phyloP scores from a whole-genome alignment of 805 yeast species.

The Metschnikowia chrysomelidarum region DNA sequence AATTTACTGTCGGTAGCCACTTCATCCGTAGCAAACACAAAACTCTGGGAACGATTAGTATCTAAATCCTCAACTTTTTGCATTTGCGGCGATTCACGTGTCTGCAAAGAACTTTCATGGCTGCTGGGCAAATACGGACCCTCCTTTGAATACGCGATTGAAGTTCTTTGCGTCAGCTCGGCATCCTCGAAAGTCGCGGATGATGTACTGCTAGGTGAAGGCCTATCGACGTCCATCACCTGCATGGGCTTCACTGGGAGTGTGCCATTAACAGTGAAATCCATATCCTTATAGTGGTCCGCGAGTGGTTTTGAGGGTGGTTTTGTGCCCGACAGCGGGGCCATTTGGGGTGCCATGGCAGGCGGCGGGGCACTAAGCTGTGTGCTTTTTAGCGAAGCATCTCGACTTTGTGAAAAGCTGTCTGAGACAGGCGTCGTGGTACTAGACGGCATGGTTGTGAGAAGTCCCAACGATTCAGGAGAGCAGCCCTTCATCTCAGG shows the following conservation, averaged over 20 bases:
- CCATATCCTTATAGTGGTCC: constrained; percentile 34
- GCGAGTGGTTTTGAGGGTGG: constrained; percentile 6
- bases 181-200: neutral
- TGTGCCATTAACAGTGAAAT: constrained; percentile 42
- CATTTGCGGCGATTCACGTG: too few relatives aligned
- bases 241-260: constrained; percentile 44
- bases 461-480: constrained; percentile 33
- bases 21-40: constrained; percentile 14
- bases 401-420: too few relatives aligned
- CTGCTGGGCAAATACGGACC: too few relatives aligned
- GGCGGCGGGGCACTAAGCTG: constrained; percentile 23
- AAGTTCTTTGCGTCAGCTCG: neutral
- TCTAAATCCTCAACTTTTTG: neutral
- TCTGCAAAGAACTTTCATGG: too few relatives aligned
- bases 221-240: constrained; percentile 31
- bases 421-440: too few relatives aligned
- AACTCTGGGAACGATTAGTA: constrained; percentile 17
- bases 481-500: constrained; percentile 36
- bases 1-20: constrained; percentile 12
- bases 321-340: constrained; percentile 4
- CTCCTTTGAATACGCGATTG: too few relatives aligned
- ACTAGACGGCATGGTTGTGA: too few relatives aligned
- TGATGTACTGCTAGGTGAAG: constrained; percentile 1
- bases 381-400: too few relatives aligned
- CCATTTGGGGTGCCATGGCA: neutral